Evolutionary conservation across 1,284 basidiomycete species (phyloP), one percentile per base, ranked within the genome.

Genomic region (Xerocomus minutiporus): DNA sequence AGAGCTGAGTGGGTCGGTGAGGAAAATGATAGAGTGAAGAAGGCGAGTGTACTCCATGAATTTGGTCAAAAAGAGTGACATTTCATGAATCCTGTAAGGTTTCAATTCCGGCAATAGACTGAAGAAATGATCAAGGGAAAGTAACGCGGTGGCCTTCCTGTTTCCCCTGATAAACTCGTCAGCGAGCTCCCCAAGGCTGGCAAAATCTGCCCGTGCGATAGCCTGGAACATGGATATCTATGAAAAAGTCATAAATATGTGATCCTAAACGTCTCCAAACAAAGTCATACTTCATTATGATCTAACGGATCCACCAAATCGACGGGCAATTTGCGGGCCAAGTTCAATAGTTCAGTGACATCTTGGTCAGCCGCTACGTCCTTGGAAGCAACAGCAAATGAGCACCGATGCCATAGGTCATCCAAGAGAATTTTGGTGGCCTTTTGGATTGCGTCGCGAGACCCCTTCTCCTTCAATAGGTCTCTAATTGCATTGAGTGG

Each of bases 401-500:
- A 67, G 23, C 55, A 65, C 9, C 50, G 50, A 8, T 32, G 53
- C 67, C 65, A 70, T 25, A 67, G 39, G 9, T 46, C 42, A 1
- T 65, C 58, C 29, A 69, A 28, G 13, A 67, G 49, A 46, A 58
- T 69, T 12, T 64, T 52, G n/a, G 63, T 53, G 1, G 62, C 79
- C 41, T 64, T 65, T 20, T 56, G 57, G 28, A 67, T 59, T 5
- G 74, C 73, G 0, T 56, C n/a, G 4, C 38, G 35, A n/a, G 66
- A 69, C 0, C 49, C 38, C 2, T 35, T 53, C 45, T 77, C 75
- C 45, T 66, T 61, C 17, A 83, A 57, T 39, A 83, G 69, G 1
- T 78, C 61, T 4, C 60, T 59, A 32, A 84, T 76, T 0, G 81
- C 85, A 23, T 80, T 72, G 1, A 76, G 38, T 1, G 62, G 65